A percentile compares a stretch with the other conserved stretches of the same genome.
Evolutionary conservation across 352 stramenopile species (phyloP).

Genomic region (Globisporangium cylindrosporum): DNA sequence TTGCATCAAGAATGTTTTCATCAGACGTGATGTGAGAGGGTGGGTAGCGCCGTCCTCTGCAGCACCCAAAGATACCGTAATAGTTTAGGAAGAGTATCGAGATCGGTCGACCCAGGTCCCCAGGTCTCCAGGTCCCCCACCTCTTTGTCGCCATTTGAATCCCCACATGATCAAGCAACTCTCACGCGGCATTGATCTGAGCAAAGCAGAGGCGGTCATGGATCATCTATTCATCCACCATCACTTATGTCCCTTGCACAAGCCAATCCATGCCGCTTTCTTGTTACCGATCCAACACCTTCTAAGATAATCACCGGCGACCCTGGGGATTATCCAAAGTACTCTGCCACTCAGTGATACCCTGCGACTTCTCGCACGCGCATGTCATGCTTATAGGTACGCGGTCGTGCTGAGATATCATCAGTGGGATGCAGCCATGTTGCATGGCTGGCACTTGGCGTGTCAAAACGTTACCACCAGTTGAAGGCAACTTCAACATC

Average conservation of each 20-base stretch:
- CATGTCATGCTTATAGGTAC: not conserved
- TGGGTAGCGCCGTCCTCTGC: not conserved
- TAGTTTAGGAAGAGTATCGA: not conserved
- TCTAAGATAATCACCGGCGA: no score
- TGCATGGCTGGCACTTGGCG: not conserved
- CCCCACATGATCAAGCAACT: not conserved
- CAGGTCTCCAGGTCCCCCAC: not conserved
- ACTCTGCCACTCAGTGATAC: not conserved
- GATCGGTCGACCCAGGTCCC: not conserved
- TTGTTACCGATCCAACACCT: no score
- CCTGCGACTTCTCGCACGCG: not conserved
- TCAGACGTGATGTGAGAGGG: not conserved
- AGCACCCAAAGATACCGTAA: not conserved
- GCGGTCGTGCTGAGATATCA: not conserved
- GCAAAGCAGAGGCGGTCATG: not conserved
- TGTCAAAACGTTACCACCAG: not conserved
- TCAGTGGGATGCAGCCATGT: not conserved
- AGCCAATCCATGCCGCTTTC: no score
- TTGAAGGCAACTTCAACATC: not conserved
- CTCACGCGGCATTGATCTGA: not conserved
- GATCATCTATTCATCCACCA: not conserved
- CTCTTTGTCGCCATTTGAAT: not conserved
- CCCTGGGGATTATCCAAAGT: not conserved
- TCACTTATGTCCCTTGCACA: not conserved
- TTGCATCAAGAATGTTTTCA: not conserved